These are phyloP conservation scores for Rhytidiadelphus loreus DNA, from an alignment of 225 moss, liverwort and hornwort genomes.

Conservation along the genomic window DNA sequence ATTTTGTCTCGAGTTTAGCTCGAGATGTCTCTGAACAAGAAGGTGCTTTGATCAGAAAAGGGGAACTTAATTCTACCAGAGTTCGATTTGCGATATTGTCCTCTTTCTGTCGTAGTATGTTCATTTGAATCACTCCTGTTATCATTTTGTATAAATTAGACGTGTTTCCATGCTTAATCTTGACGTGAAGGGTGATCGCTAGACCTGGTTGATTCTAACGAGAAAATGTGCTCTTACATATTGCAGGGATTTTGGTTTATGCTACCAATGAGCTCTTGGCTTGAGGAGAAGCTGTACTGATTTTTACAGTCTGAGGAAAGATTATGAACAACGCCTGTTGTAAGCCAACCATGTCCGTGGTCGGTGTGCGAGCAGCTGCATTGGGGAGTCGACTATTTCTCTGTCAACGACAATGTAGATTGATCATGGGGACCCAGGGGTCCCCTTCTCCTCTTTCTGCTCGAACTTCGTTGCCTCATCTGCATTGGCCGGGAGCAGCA, in stretches of 20 bases:
- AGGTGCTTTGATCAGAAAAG: background rate
- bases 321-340: slow-evolving; percentile 43
- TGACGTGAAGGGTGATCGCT: background rate
- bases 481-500: slow-evolving; percentile 18
- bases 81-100: background rate
- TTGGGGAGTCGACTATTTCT: slow-evolving; percentile 34
- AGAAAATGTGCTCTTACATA: background rate
- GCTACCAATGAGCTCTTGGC: background rate
- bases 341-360: slow-evolving; percentile 39
- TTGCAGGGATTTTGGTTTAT: slow-evolving; percentile 12
- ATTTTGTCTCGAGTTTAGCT: background rate
- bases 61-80: background rate
- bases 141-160: background rate
- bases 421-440: slow-evolving; percentile 11
- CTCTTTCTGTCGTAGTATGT: background rate
- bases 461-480: slow-evolving; percentile 8
- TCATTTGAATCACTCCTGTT: background rate
- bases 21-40: background rate
- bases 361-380: slow-evolving; percentile 40
- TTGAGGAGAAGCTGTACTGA: background rate
- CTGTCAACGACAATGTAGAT: slow-evolving; percentile 30
- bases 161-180: background rate
- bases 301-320: background rate
- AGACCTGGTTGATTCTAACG: slow-evolving; percentile 1
- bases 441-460: slow-evolving; percentile 8